Evolutionary conservation across 2,329 filamentous ascomycete species (phyloP).

Genomic region (Colletotrichum sp.): DNA sequence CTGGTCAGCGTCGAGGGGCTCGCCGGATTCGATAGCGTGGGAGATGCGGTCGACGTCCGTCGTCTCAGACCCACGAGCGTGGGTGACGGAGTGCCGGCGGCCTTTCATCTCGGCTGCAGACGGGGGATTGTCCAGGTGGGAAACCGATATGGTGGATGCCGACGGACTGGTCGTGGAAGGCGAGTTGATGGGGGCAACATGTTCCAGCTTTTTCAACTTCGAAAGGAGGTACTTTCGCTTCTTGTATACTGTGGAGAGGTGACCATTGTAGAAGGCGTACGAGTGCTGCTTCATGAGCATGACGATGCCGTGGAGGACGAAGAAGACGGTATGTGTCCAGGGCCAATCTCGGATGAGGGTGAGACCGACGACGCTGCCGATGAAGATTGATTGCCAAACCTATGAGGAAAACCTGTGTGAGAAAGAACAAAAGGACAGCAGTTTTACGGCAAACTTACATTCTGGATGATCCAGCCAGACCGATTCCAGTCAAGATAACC

Average conservation of each 20-base stretch:
- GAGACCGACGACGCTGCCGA: slow-evolving; percentile 66
- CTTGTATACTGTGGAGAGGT: slow-evolving; percentile 67
- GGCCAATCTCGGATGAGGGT: slow-evolving; percentile 77
- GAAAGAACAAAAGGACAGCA: neutral
- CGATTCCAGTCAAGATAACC: slow-evolving; percentile 71
- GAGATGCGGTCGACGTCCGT: slow-evolving; percentile 65
- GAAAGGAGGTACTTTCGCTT: slow-evolving; percentile 47
- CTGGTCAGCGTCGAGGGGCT: slow-evolving; percentile 66
- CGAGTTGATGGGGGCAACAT: slow-evolving; percentile 48
- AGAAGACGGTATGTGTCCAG: slow-evolving; percentile 83
- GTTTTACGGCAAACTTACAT: slow-evolving; percentile 44
- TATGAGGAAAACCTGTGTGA: slow-evolving; percentile 26
- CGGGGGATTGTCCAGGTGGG: slow-evolving; percentile 46
- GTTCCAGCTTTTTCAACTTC: slow-evolving; percentile 63
- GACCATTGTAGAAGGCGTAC: slow-evolving; percentile 80
- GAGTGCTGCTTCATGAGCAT: slow-evolving; percentile 88
- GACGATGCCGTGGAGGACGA: slow-evolving; percentile 74
- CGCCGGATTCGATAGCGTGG: slow-evolving; percentile 63
- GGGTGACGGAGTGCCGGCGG: slow-evolving; percentile 44
- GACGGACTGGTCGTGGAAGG: slow-evolving; percentile 47
- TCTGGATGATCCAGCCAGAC: slow-evolving; percentile 76
- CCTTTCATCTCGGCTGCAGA: slow-evolving; percentile 39
- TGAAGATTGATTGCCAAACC: slow-evolving; percentile 72
- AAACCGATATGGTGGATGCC: slow-evolving; percentile 46
- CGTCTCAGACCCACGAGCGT: slow-evolving; percentile 40